Conservation (phyloP, 306 rosid species). For the Bauhinia variegata region DNA sequence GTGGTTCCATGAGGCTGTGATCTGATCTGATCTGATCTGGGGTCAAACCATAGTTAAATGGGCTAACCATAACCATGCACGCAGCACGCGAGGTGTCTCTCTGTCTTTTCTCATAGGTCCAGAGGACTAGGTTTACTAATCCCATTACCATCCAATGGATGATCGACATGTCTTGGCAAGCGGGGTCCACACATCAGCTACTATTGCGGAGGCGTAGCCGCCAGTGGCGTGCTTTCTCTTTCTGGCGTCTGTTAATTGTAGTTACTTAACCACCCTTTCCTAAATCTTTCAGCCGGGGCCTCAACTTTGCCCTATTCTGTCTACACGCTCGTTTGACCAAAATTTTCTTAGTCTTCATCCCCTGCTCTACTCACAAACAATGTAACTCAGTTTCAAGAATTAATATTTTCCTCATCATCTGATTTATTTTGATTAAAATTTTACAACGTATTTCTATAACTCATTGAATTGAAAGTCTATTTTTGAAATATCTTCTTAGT, state of each 20-base stretch:
- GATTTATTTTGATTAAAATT: too few species aligned
- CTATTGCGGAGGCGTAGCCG: constrained; percentile 43
- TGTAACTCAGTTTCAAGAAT: too few species aligned
- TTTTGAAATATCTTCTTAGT: too few species aligned
- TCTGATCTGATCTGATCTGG: too few species aligned
- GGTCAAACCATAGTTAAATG: constrained; percentile 56
- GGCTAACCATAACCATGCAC: constrained; percentile 39
- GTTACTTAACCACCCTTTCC: not conserved
- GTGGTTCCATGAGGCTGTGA: constrained; percentile 21
- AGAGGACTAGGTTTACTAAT: not conserved
- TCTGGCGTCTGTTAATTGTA: constrained; percentile 34
- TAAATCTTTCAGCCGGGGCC: not conserved
- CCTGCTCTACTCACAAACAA: too few species aligned
- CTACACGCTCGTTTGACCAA: too few species aligned
- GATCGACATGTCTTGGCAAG: constrained; percentile 12
- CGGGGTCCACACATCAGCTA: constrained; percentile 42
- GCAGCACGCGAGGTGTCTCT: constrained; percentile 43
- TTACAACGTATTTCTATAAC: too few species aligned
- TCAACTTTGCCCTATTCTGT: not conserved
- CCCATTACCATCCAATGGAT: not conserved
- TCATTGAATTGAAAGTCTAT: too few species aligned
- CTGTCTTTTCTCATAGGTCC: not conserved
- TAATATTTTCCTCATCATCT: too few species aligned
- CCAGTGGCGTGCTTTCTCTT: constrained; percentile 42
- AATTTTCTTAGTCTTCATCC: too few species aligned